Base-by-base conservation (phyloP, 805 yeast genomes). In the Saccharomycopsis guyanensis region DNA sequence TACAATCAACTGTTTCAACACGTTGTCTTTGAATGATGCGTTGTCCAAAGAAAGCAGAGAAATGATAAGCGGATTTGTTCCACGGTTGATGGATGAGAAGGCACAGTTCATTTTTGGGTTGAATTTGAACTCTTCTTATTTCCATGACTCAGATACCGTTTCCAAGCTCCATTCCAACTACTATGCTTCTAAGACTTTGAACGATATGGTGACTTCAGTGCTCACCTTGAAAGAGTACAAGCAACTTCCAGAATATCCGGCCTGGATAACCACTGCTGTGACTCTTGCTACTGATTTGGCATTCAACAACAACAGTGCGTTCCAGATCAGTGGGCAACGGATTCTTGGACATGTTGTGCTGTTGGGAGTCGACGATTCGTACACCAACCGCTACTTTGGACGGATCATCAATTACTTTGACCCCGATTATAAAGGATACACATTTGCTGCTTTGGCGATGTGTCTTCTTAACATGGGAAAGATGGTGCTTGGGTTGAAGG, bases 1-100 rank as follows among this genome's bases (percentile, higher is more conserved):
- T 40, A 58, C 72, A 2, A 63, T 71, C 43, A 72, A 77, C 54
- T 64, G 75, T 3, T 65, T 77, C 38, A 81, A 75, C 49, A 67
- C 80, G 2, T 74, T 72, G 51, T 61, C 72, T 18, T 67, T 72
- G 23, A 74, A 68, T 42, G 73, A 73, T 0, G 63, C 60, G 32
- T 56, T 75, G 32, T 60, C 68, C 2, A 38, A 39, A 1, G 50
- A 52, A 10, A 60, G 58, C 24, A 56, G 58, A 31, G 54, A 52
- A 3, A 49, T 62, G 6, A 69, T 76, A 12, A 65, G 66, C 36
- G 59, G 59, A 2, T 66, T 71, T 2, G 66, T 73, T 29, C 65
- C 61, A 13, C 62, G 65, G 40, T 66, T 75, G 43, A 69, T 73
- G 33, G 31, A 7, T 8, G n/a, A 19, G 4, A 27, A 33, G 8